Percentiles rank a stretch among this genome's conserved stretches.
phyloP scores from a whole-genome alignment of 805 yeast genomes.

The Lipomyces kockii region DNA sequence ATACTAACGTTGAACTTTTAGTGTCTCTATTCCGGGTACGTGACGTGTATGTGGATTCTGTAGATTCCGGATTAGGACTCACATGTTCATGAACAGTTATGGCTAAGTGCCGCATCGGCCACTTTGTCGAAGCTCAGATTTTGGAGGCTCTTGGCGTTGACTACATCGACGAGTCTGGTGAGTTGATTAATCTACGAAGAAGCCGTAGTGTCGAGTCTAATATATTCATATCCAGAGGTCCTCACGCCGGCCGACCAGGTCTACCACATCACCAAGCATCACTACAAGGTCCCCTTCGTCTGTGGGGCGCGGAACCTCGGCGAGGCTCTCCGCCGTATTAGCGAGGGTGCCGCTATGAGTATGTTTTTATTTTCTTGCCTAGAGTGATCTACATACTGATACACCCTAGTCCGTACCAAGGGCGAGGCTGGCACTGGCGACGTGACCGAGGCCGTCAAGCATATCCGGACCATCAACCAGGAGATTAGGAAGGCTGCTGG shows the following conservation, averaged over 20 bases:
- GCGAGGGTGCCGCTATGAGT: conserved; percentile 84
- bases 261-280: conserved; percentile 63
- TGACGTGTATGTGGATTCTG: background rate
- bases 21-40: conserved; percentile 46
- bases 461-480: conserved; percentile 62
- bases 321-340: conserved; percentile 76
- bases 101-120: conserved; percentile 88
- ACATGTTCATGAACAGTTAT: conserved; percentile 52
- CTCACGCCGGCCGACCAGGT: conserved; percentile 78
- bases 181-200: background rate
- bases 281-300: conserved; percentile 75
- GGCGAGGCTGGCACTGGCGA: conserved; percentile 93
- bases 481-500: conserved; percentile 57
- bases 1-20: background rate
- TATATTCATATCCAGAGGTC: conserved; percentile 53
- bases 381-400: background rate
- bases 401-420: conserved; percentile 61
- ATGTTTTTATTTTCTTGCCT: conserved; percentile 1
- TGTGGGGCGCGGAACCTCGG: conserved; percentile 85
- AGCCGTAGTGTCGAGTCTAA: background rate
- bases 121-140: conserved; percentile 78
- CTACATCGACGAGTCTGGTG: conserved; percentile 73
- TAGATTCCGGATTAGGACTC: background rate
- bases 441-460: conserved; percentile 79
- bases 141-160: conserved; percentile 73